phyloP scores from a whole-genome alignment of 306 rosid species.

The Biancaea sappan region DNA sequence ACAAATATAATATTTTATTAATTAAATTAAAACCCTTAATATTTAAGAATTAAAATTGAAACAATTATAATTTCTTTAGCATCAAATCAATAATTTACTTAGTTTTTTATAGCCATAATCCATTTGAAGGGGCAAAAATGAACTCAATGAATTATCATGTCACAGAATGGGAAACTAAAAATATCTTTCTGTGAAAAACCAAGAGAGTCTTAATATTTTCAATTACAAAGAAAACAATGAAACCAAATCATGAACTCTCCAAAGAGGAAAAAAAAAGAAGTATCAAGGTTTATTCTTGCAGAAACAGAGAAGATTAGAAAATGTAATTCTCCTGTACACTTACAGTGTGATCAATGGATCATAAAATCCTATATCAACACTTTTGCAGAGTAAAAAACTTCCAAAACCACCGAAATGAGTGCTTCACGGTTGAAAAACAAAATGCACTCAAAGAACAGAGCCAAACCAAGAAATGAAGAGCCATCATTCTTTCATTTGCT shows the following conservation, averaged over 20 bases:
- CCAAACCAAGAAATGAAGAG: neutral
- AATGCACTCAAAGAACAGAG: neutral
- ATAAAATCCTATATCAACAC: neutral
- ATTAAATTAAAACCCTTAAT: too few species aligned
- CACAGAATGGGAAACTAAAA: neutral
- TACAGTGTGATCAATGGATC: neutral
- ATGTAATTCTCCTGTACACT: neutral
- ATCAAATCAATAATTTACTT: too few species aligned
- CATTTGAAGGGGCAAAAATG: neutral
- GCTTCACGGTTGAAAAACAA: neutral
- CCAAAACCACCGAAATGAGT: neutral
- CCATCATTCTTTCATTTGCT: neutral
- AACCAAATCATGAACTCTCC: neutral
- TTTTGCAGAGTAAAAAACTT: neutral
- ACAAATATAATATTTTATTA: too few species aligned
- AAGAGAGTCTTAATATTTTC: neutral
- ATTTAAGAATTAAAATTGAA: too few species aligned
- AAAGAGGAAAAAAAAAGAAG: neutral
- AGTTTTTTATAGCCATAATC: neutral
- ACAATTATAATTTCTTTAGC: too few species aligned
- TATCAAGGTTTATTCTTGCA: neutral
- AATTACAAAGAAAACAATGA: neutral
- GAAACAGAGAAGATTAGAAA: neutral
- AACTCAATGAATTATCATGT: neutral
- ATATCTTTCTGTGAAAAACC: neutral